Percentiles rank a stretch among this genome's conserved stretches.
Conservation (phyloP, 1,139 yeast genomes). For the Saccharomycopsis hybrid region DNA sequence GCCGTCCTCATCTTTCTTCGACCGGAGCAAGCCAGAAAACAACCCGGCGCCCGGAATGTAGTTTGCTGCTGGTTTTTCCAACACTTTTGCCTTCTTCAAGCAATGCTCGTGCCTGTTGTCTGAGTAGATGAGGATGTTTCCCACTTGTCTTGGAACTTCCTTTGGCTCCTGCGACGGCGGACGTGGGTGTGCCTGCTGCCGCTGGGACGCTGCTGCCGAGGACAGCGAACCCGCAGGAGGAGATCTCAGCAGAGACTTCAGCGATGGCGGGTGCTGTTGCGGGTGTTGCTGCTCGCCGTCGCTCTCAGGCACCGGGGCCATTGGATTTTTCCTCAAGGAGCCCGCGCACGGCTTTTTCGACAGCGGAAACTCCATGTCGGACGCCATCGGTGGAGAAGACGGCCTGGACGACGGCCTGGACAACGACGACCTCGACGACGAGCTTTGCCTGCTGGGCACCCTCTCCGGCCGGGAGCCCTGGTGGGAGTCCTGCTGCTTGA, state of each 20-base stretch:
- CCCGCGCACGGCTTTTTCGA: background rate
- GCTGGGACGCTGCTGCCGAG: too few relatives aligned
- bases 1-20: too few relatives aligned
- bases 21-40: slow-evolving; percentile 13
- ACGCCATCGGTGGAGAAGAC: too few relatives aligned
- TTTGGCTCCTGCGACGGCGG: background rate
- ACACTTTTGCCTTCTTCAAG: slow-evolving; percentile 14
- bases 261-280: too few relatives aligned
- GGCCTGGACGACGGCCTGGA: background rate
- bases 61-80: slow-evolving; percentile 6
- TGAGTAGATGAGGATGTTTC: slow-evolving; percentile 6
- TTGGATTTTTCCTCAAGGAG: background rate
- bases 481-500: too few relatives aligned
- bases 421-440: background rate
- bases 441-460: too few relatives aligned
- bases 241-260: too few relatives aligned
- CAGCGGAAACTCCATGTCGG: too few relatives aligned
- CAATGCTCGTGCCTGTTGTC: slow-evolving; percentile 16
- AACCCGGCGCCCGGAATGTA: slow-evolving; percentile 17
- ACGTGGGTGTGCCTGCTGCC: background rate
- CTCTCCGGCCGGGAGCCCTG: too few relatives aligned
- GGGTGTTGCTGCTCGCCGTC: too few relatives aligned
- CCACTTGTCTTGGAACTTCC: slow-evolving; percentile 1
- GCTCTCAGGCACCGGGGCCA: background rate
- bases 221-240: too few relatives aligned